phyloP scores from a whole-genome alignment of 805 yeast species.

The Candida methanosorbosa region DNA sequence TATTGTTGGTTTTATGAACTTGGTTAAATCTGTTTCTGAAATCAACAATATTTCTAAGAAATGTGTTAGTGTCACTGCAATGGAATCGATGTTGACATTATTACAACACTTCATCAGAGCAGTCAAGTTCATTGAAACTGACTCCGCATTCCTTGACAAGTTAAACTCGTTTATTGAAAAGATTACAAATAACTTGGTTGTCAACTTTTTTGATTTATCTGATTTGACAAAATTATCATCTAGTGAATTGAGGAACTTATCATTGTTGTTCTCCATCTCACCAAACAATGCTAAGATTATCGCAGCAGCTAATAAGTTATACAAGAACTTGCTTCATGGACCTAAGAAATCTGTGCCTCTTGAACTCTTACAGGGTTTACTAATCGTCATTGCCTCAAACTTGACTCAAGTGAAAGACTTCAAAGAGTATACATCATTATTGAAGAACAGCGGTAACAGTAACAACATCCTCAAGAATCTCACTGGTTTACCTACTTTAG shows the following conservation, averaged over 20 bases:
- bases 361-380: constrained; percentile 35
- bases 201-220: constrained; percentile 9
- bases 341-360: constrained; percentile 43
- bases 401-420: constrained; percentile 35
- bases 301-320: constrained; percentile 29
- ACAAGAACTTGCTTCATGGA: constrained; percentile 44
- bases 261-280: constrained; percentile 32
- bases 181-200: constrained; percentile 6
- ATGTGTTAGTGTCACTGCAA: constrained; percentile 20
- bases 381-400: constrained; percentile 32
- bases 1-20: constrained; percentile 23
- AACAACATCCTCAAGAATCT: too few species aligned
- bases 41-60: constrained; percentile 14
- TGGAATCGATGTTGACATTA: constrained; percentile 27
- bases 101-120: constrained; percentile 26
- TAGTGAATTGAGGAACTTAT: constrained; percentile 15
- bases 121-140: constrained; percentile 12
- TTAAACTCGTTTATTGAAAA: not conserved
- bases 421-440: constrained; percentile 48
- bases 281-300: constrained; percentile 18
- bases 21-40: constrained; percentile 22
- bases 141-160: constrained; percentile 3
- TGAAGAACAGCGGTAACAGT: constrained; percentile 39
- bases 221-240: constrained; percentile 14
- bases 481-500: too few species aligned